Percentiles rank a stretch among this genome's conserved stretches.
Conservation (phyloP, 2,329 filamentous ascomycete species). For the Trichoderma sp. region DNA sequence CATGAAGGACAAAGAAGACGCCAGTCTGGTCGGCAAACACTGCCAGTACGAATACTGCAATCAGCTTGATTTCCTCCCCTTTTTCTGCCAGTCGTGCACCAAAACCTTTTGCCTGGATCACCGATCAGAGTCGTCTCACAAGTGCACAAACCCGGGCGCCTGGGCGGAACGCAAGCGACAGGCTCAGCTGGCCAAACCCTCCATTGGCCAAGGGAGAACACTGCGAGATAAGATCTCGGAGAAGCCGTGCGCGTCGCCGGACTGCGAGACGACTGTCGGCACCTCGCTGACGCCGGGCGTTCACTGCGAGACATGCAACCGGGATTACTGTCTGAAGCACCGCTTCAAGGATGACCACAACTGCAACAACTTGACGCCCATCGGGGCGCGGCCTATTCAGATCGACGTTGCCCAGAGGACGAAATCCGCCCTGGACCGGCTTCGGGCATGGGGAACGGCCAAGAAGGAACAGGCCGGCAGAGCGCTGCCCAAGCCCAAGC, state of each 20-base stretch:
- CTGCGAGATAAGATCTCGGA: slow-evolving; percentile 55
- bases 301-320: slow-evolving; percentile 68
- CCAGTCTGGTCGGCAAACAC: slow-evolving; percentile 81
- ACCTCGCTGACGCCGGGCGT: slow-evolving; percentile 65
- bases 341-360: slow-evolving; percentile 77
- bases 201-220: slow-evolving; percentile 52
- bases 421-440: slow-evolving; percentile 67
- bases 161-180: slow-evolving; percentile 58
- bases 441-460: slow-evolving; percentile 76
- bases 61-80: slow-evolving; percentile 93
- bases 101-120: slow-evolving; percentile 91
- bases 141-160: slow-evolving; percentile 57
- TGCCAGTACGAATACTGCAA: slow-evolving; percentile 91
- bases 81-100: slow-evolving; percentile 84
- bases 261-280: slow-evolving; percentile 69
- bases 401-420: slow-evolving; percentile 60
- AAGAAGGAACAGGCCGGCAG: slow-evolving; percentile 63
- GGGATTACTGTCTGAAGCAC: slow-evolving; percentile 75
- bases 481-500: slow-evolving; percentile 60
- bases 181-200: slow-evolving; percentile 51
- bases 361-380: slow-evolving; percentile 69
- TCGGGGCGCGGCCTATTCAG: slow-evolving; percentile 47
- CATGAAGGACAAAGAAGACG: slow-evolving; percentile 71
- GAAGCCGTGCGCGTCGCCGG: slow-evolving; percentile 63
- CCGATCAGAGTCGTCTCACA: slow-evolving; percentile 78